Evolutionary conservation across 352 stramenopile genomes (phyloP).

Genomic region (Phytopythium oedochilum): DNA sequence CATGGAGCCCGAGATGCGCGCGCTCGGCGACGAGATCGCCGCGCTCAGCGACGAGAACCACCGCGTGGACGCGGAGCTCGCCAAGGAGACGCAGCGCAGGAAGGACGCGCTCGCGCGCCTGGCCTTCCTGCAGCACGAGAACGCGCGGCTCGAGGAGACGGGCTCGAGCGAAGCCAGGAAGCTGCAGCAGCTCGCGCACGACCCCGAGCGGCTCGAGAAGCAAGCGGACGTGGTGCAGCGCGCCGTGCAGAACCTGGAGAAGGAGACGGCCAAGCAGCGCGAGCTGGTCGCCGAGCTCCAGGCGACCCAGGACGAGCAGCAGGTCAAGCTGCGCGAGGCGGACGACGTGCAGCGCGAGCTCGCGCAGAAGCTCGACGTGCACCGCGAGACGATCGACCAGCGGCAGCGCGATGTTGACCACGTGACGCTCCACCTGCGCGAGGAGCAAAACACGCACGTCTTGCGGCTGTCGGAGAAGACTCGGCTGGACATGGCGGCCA

Average conservation of each 20-base stretch:
- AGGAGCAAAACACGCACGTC: conserved; percentile 83
- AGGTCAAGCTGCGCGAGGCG: conserved; percentile 56
- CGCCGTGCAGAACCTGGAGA: conserved; percentile 63
- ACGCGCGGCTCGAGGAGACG: conserved; percentile 48
- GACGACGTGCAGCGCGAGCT: conserved; percentile 81
- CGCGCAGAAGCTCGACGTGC: conserved; percentile 83
- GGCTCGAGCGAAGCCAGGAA: conserved; percentile 51
- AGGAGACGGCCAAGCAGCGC: conserved; percentile 54
- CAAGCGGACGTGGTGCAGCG: conserved; percentile 83
- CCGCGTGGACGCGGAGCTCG: conserved; percentile 61
- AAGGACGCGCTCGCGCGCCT: conserved; percentile 52
- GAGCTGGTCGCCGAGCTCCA: conserved; percentile 34
- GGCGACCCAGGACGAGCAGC: conserved; percentile 30
- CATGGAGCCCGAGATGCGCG: conserved; percentile 79
- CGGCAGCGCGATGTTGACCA: conserved; percentile 89
- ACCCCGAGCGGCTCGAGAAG: conserved; percentile 82
- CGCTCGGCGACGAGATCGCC: conserved; percentile 63
- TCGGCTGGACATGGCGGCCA: conserved; percentile 58
- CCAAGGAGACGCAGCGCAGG: conserved; percentile 64
- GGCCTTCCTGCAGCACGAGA: conserved; percentile 58
- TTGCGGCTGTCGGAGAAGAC: conserved; percentile 67
- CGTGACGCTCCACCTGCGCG: conserved; percentile 79
- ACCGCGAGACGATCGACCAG: conserved; percentile 89
- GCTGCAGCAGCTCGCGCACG: conserved; percentile 53
- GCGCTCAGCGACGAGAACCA: conserved; percentile 64